Conservation (phyloP, 192 early-diverging fungal genomes). For the Rhizoclosmatium globosum region DNA sequence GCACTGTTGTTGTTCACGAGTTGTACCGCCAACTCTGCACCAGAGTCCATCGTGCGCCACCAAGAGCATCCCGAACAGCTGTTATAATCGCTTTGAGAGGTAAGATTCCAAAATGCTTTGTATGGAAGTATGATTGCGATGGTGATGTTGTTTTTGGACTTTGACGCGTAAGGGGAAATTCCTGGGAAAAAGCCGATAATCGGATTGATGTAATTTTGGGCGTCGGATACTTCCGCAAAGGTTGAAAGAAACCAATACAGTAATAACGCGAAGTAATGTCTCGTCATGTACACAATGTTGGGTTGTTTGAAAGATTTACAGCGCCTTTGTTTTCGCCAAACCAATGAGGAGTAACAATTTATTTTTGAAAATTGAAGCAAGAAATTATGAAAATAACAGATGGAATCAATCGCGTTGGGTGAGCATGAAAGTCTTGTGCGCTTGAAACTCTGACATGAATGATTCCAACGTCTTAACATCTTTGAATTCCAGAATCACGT, state of each 20-base stretch:
- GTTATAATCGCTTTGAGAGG: not conserved
- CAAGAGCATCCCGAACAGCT: not conserved
- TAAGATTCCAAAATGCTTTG: conserved; percentile 5
- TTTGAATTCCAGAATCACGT: not conserved
- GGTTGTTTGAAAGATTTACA: no score
- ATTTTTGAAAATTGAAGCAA: no score
- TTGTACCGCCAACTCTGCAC: not conserved
- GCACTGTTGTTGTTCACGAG: not conserved
- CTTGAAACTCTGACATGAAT: no score
- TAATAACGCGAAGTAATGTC: no score
- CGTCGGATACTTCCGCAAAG: no score
- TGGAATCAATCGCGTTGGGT: not conserved
- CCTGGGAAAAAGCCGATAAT: not conserved
- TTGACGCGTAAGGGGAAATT: not conserved
- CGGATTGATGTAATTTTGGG: no score
- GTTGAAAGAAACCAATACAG: no score
- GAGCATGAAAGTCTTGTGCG: no score
- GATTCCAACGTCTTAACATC: not conserved
- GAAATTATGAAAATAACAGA: not conserved
- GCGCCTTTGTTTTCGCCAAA: no score
- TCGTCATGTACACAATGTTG: no score
- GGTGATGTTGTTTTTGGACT: conserved; percentile 1
- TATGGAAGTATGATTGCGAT: conserved; percentile 8
- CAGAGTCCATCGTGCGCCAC: conserved; percentile 14
- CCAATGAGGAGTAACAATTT: no score